Evolutionary conservation across 1,139 yeast genomes (phyloP).

Genomic region (Saccharomyces hybrid): DNA sequence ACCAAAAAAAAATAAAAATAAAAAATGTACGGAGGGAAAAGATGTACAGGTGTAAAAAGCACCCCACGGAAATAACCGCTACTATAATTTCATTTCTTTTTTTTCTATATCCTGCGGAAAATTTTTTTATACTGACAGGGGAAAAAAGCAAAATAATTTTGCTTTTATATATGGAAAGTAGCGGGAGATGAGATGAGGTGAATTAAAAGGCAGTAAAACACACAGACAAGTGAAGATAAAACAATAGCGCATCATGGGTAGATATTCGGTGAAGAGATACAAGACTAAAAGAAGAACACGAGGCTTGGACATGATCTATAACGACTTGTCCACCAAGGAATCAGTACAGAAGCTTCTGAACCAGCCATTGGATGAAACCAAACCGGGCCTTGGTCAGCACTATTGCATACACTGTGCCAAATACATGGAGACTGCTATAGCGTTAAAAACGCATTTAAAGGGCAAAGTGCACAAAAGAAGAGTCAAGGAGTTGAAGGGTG

Average conservation of each 20-base stretch:
- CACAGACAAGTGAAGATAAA: neutral
- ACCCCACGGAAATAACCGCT: too few relatives aligned
- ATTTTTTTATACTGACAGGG: neutral
- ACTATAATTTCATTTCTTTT: neutral
- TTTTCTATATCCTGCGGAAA: neutral
- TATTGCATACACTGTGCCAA: conserved; percentile 93
- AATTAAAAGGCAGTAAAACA: neutral
- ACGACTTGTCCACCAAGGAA: conserved; percentile 61
- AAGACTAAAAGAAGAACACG: conserved; percentile 79
- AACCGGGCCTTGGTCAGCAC: conserved; percentile 90
- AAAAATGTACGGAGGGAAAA: neutral
- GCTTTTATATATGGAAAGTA: conserved; percentile 1
- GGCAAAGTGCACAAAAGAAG: conserved; percentile 82
- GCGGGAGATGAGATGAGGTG: neutral
- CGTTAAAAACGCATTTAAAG: conserved; percentile 64
- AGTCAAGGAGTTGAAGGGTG: conserved; percentile 62
- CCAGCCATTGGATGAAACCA: conserved; percentile 82
- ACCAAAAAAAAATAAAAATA: neutral
- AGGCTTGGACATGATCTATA: conserved; percentile 76
- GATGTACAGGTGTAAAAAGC: neutral
- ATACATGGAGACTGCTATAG: conserved; percentile 73
- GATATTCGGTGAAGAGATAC: conserved; percentile 70
- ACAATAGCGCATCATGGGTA: conserved; percentile 51
- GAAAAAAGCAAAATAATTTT: neutral
- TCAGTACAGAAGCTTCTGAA: conserved; percentile 57